These are phyloP conservation scores for Colletotrichum simmondsii DNA, from an alignment of 2,329 filamentous ascomycete species.

Conservation along the genomic window DNA sequence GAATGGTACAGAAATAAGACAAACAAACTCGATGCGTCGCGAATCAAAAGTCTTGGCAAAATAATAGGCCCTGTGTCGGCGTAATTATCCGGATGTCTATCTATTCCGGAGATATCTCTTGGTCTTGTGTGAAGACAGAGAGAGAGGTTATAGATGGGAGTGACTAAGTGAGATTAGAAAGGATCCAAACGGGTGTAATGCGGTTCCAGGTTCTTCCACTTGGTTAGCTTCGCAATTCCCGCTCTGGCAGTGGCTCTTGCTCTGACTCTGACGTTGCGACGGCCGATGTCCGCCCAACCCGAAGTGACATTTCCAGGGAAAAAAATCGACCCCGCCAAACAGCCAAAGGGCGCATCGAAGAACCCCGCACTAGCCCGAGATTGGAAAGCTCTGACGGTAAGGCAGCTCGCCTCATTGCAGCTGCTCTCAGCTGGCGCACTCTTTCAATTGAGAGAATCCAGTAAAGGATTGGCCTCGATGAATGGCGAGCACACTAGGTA, in stretches of 20 bases:
- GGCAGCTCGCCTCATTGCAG: background rate
- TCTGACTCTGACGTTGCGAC: conserved; percentile 23
- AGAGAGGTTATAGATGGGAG: background rate
- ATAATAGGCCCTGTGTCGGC: conserved; percentile 1
- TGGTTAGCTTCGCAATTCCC: conserved; percentile 14
- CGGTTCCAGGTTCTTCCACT: conserved; percentile 30
- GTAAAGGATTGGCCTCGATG: background rate
- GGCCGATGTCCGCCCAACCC: conserved; percentile 15
- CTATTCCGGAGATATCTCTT: background rate
- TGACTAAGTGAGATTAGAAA: conserved; percentile 25
- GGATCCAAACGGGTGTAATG: background rate
- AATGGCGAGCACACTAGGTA: background rate
- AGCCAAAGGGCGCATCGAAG: conserved; percentile 19
- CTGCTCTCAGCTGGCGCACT: conserved; percentile 20
- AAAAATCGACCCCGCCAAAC: conserved; percentile 31
- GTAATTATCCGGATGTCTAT: background rate
- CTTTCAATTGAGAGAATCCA: background rate
- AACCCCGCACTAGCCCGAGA: conserved; percentile 31
- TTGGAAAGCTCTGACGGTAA: background rate
- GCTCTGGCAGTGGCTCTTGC: conserved; percentile 23
- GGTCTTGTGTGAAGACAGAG: background rate
- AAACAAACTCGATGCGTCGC: background rate
- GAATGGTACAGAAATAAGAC: background rate
- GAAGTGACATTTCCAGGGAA: conserved; percentile 1
- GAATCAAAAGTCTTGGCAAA: background rate